These are phyloP conservation scores for Calonectria multiphialidica DNA, from an alignment of 2,329 filamentous ascomycete species.

Conservation along the genomic window DNA sequence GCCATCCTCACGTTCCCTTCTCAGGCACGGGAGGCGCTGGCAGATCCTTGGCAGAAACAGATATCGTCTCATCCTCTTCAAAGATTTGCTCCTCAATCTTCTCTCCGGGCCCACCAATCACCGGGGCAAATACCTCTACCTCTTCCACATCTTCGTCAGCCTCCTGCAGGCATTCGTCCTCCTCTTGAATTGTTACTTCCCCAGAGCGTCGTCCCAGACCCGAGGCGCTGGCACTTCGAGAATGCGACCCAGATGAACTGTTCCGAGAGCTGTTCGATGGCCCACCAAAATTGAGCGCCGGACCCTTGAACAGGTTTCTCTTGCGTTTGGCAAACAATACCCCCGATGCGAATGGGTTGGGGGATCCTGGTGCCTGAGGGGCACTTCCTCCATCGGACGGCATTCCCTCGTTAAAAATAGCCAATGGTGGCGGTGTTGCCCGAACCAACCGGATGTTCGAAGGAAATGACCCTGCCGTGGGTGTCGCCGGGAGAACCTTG, in stretches of 20 bases:
- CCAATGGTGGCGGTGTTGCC: conserved; percentile 62
- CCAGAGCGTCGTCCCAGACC: conserved; percentile 76
- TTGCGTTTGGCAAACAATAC: conserved; percentile 87
- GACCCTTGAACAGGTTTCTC: conserved; percentile 85
- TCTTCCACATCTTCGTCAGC: conserved; percentile 63
- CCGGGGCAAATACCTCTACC: conserved; percentile 69
- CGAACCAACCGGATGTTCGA: conserved; percentile 88
- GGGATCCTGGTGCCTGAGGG: conserved; percentile 61
- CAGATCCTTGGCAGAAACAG: conserved; percentile 24
- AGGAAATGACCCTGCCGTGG: conserved; percentile 80
- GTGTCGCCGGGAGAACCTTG: conserved; percentile 94
- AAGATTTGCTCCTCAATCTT: conserved; percentile 61
- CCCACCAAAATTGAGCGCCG: conserved; percentile 71
- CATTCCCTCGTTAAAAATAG: conserved; percentile 70
- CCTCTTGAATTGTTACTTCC: conserved; percentile 80
- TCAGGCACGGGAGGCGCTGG: conserved; percentile 33
- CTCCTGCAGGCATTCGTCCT: conserved; percentile 66
- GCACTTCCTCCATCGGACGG: conserved; percentile 51
- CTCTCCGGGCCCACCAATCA: conserved; percentile 58
- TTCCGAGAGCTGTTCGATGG: conserved; percentile 51
- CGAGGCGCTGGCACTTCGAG: conserved; percentile 72
- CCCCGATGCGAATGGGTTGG: conserved; percentile 70
- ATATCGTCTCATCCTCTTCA: conserved; percentile 52
- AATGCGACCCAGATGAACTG: conserved; percentile 54
- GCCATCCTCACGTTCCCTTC: conserved; percentile 20